phyloP scores from a whole-genome alignment of 2,329 filamentous ascomycete genomes.

The Penicillium sp. region DNA sequence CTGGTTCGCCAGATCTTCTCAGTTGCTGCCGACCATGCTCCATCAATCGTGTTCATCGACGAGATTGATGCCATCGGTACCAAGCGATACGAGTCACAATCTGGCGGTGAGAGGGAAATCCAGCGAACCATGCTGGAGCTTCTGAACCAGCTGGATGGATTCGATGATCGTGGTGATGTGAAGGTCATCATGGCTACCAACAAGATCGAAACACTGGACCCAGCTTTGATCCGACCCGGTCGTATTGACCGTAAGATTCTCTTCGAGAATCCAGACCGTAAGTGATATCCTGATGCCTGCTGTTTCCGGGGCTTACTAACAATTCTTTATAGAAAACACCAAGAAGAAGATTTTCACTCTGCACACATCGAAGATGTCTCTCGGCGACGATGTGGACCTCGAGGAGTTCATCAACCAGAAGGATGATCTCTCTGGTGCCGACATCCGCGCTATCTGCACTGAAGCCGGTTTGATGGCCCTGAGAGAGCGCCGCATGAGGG shows the following conservation, averaged over 20 bases:
- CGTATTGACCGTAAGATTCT: slow-evolving; percentile 98
- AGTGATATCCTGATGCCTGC: slow-evolving; percentile 28
- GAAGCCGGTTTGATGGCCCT: slow-evolving; percentile 93
- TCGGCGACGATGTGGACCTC: slow-evolving; percentile 93
- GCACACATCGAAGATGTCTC: slow-evolving; percentile 97
- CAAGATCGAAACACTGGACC: slow-evolving; percentile 98
- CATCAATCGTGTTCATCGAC: slow-evolving; percentile 97
- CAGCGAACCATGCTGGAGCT: slow-evolving; percentile 98
- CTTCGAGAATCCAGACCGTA: slow-evolving; percentile 69
- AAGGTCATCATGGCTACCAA: slow-evolving; percentile 99
- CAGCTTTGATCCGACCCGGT: slow-evolving; percentile 90
- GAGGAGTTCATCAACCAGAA: slow-evolving; percentile 99
- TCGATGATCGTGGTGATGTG: slow-evolving; percentile 97
- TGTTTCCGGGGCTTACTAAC: slow-evolving; percentile 20
- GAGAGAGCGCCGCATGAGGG: slow-evolving; percentile 91
- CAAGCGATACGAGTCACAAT: slow-evolving; percentile 97
- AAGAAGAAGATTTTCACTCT: slow-evolving; percentile 97
- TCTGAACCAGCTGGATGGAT: slow-evolving; percentile 96
- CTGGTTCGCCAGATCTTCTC: slow-evolving; percentile 88
- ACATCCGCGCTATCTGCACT: slow-evolving; percentile 98
- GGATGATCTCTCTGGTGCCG: slow-evolving; percentile 92
- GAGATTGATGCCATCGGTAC: slow-evolving; percentile 99
- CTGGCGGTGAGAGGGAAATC: slow-evolving; percentile 93
- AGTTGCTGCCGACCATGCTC: slow-evolving; percentile 92
- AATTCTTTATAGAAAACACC: slow-evolving; percentile 64